phyloP scores from a whole-genome alignment of 208 protist species.

The Giardia muris region DNA sequence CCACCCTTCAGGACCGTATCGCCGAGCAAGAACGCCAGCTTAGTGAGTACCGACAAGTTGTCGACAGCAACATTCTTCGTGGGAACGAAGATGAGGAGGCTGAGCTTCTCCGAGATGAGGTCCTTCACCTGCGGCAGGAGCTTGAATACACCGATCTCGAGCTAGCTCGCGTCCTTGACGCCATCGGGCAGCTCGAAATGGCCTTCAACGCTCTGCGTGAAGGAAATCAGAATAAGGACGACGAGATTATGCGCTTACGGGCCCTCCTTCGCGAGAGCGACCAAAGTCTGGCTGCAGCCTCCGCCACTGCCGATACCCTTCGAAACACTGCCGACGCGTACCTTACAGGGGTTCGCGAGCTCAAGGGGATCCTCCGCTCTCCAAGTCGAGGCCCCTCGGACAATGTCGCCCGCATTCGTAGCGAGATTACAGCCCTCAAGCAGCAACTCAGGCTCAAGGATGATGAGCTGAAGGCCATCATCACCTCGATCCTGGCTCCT shows the following conservation, averaged over 20 bases:
- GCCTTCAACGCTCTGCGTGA: background rate
- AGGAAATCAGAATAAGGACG: background rate
- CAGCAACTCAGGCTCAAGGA: too few species aligned
- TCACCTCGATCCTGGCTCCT: too few species aligned
- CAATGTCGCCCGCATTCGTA: too few species aligned
- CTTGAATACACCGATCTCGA: background rate
- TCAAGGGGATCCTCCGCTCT: too few species aligned
- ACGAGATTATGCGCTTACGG: background rate
- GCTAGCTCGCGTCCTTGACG: background rate
- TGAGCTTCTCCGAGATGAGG: background rate
- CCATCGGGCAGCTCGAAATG: background rate
- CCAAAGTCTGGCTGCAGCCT: background rate
- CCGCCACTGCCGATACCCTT: background rate
- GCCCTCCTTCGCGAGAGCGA: background rate
- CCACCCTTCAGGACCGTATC: background rate
- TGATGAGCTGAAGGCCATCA: too few species aligned
- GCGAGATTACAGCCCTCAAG: too few species aligned
- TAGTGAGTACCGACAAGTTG: background rate
- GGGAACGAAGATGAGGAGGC: background rate
- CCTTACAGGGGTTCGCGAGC: too few species aligned
- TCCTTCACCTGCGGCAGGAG: background rate
- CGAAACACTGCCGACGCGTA: background rate
- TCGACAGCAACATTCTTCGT: background rate
- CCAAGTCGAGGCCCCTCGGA: too few species aligned
- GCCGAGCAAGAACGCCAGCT: background rate